These are phyloP conservation scores for Hysterium pulicare DNA, from an alignment of 2,329 filamentous ascomycete genomes.

Conservation along the genomic window DNA sequence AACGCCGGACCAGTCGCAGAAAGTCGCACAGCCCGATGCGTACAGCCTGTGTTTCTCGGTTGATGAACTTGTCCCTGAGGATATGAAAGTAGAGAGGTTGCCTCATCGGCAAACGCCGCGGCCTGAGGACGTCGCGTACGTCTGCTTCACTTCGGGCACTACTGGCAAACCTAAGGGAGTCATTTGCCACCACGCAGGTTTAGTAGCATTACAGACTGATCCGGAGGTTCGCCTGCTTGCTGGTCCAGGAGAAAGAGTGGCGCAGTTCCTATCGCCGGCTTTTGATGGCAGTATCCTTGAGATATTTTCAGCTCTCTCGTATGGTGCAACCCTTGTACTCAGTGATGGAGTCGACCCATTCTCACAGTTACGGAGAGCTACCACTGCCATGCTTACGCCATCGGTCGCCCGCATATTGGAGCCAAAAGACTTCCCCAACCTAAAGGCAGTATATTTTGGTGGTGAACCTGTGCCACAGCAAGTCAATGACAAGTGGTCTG, in stretches of 20 bases:
- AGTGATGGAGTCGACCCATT: slow-evolving; percentile 21
- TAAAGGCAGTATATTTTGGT: slow-evolving; percentile 37
- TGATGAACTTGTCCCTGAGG: slow-evolving; percentile 11
- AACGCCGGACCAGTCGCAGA: slow-evolving; percentile 7
- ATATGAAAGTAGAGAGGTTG: slow-evolving; percentile 2
- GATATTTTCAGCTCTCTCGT: slow-evolving; percentile 39
- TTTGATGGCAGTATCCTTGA: slow-evolving; percentile 48
- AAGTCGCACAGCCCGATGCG: slow-evolving; percentile 8
- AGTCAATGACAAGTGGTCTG: slow-evolving; percentile 33
- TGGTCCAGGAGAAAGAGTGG: slow-evolving; percentile 30
- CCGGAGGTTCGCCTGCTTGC: slow-evolving; percentile 32
- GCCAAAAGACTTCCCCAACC: slow-evolving; percentile 28
- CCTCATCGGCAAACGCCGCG: slow-evolving; percentile 3
- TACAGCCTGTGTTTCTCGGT: slow-evolving; percentile 13
- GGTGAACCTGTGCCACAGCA: slow-evolving; percentile 38
- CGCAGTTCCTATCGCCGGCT: slow-evolving; percentile 42
- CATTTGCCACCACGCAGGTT: slow-evolving; percentile 30
- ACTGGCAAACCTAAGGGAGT: slow-evolving; percentile 46
- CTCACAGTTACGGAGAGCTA: slow-evolving; percentile 22
- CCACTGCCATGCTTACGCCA: slow-evolving; percentile 39
- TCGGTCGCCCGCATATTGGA: slow-evolving; percentile 34
- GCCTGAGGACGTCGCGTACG: slow-evolving; percentile 27
- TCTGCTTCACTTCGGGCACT: slow-evolving; percentile 46
- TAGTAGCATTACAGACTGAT: slow-evolving; percentile 37
- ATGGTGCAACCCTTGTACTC: slow-evolving; percentile 41